Evolutionary conservation across 1,284 basidiomycete species (phyloP).

Genomic region (Laetiporus sulphureus): DNA sequence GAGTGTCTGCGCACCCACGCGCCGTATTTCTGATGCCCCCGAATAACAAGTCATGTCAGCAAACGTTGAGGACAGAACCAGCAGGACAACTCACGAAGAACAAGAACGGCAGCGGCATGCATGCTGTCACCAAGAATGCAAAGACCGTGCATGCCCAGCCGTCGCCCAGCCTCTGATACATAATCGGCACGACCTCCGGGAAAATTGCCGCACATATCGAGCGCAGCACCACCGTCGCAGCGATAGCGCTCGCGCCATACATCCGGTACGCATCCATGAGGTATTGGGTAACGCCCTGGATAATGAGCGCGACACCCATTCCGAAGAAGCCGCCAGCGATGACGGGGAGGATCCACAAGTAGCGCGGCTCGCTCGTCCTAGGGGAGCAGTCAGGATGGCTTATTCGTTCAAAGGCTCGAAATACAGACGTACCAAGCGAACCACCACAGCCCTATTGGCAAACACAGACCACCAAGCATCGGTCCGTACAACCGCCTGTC

Average conservation of each 20-base stretch:
- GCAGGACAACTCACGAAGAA: conserved; percentile 34
- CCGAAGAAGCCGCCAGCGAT: conserved; percentile 62
- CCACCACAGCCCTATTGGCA: conserved; percentile 61
- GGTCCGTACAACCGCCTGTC: conserved; percentile 51
- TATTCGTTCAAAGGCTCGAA: not conserved
- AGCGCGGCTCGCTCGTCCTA: conserved; percentile 49
- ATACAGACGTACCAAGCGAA: conserved; percentile 36
- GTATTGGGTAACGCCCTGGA: conserved; percentile 55
- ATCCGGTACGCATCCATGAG: conserved; percentile 60
- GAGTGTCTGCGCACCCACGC: conserved; percentile 50
- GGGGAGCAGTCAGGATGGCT: not conserved
- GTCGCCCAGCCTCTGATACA: conserved; percentile 55
- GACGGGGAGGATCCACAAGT: conserved; percentile 60
- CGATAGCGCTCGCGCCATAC: conserved; percentile 62
- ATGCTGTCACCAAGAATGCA: conserved; percentile 47
- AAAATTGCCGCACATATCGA: conserved; percentile 59
- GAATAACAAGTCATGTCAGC: conserved; percentile 1
- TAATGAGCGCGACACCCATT: conserved; percentile 51
- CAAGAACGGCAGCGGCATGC: conserved; percentile 46
- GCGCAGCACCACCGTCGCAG: conserved; percentile 64
- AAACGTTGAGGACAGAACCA: not conserved
- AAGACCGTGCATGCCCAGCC: conserved; percentile 64
- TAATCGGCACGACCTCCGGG: conserved; percentile 50
- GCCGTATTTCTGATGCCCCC: conserved; percentile 47
- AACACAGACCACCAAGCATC: conserved; percentile 44